These are phyloP conservation scores for Colletotrichum sp. DNA, from an alignment of 2,329 filamentous ascomycete species.

Conservation along the genomic window DNA sequence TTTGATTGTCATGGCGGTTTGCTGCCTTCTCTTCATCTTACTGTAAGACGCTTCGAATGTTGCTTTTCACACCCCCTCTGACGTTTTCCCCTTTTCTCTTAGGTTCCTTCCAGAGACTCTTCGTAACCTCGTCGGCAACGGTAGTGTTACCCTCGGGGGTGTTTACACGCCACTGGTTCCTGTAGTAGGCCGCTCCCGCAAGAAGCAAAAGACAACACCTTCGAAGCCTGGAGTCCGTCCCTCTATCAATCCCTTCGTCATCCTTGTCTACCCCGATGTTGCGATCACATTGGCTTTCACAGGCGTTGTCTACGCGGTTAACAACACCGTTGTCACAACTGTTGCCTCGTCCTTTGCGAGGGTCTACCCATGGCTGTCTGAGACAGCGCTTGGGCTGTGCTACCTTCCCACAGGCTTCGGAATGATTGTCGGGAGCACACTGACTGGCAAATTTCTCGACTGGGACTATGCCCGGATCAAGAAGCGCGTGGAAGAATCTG, in stretches of 20 bases:
- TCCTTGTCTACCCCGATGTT: slow-evolving; percentile 34
- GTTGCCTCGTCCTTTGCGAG: slow-evolving; percentile 33
- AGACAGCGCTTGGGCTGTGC: slow-evolving; percentile 34
- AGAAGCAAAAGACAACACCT: neutral
- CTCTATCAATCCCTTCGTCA: slow-evolving; percentile 31
- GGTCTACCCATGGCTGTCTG: slow-evolving; percentile 26
- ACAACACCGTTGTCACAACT: slow-evolving; percentile 37
- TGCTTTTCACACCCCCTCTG: no score
- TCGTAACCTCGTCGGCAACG: slow-evolving; percentile 30
- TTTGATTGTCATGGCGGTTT: slow-evolving; percentile 47
- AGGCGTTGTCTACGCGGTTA: slow-evolving; percentile 35
- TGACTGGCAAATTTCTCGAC: slow-evolving; percentile 33
- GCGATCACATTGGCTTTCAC: slow-evolving; percentile 32
- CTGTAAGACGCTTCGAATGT: neutral
- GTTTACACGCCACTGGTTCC: slow-evolving; percentile 23
- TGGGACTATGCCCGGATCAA: slow-evolving; percentile 30
- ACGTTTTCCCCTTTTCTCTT: neutral
- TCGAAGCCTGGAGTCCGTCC: neutral
- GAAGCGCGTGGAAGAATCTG: neutral
- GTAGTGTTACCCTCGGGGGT: slow-evolving; percentile 20
- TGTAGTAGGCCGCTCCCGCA: slow-evolving; percentile 18
- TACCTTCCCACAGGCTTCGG: slow-evolving; percentile 33
- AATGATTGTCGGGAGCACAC: slow-evolving; percentile 30
- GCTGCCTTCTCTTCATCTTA: slow-evolving; percentile 37
- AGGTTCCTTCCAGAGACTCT: slow-evolving; percentile 34